These are phyloP conservation scores for Caryopteris hybrid DNA, from an alignment of 305 asterid species.

Conservation along the genomic window DNA sequence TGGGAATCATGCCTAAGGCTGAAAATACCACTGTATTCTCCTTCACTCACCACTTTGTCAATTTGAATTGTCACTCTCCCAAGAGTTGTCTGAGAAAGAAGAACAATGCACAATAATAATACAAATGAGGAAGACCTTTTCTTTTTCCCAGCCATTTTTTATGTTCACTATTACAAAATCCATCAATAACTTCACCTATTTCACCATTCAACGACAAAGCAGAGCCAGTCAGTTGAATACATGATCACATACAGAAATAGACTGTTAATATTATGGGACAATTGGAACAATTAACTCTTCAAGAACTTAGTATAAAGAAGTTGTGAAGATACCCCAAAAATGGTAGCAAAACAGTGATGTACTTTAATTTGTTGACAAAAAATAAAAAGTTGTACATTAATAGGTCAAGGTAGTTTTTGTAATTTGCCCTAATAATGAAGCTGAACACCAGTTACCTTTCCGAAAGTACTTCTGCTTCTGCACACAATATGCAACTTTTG, in stretches of 20 bases:
- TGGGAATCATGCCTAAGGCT: constrained; percentile 50
- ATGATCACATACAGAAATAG: neutral
- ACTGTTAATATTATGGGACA: neutral
- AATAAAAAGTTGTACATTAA: too few species aligned
- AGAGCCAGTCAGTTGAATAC: neutral
- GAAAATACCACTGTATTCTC: constrained; percentile 59
- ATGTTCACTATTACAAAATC: neutral
- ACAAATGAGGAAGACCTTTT: neutral
- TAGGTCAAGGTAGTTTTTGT: too few species aligned
- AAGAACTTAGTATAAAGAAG: too few species aligned
- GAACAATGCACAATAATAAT: constrained; percentile 11
- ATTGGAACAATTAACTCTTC: too few species aligned
- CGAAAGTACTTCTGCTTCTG: constrained; percentile 76
- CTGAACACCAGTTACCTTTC: constrained; percentile 57
- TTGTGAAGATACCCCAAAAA: too few species aligned
- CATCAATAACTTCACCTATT: neutral
- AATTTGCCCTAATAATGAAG: neutral
- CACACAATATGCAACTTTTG: constrained; percentile 74
- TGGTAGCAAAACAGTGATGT: too few species aligned
- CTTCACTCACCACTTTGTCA: constrained; percentile 82
- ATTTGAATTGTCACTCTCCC: constrained; percentile 72
- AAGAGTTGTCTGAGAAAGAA: constrained; percentile 53
- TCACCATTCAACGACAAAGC: neutral
- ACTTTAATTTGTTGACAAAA: too few species aligned
- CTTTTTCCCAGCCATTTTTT: neutral